These are phyloP conservation scores for Xerophyta viscosa DNA, from an alignment of 106 monocot species.

Conservation along the genomic window DNA sequence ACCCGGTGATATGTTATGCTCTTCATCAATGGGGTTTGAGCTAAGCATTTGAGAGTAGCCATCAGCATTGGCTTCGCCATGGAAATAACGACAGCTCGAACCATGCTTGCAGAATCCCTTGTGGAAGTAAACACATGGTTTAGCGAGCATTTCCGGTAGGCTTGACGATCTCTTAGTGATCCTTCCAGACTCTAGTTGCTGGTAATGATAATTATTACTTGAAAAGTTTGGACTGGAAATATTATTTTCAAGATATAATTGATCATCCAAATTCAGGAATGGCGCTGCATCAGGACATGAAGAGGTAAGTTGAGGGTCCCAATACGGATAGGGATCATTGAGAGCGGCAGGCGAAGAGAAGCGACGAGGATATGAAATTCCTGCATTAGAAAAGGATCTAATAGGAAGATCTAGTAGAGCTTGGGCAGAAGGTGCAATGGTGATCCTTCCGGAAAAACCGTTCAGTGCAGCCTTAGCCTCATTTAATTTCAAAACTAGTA, in stretches of 20 bases:
- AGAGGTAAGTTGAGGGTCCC: conserved; percentile 3
- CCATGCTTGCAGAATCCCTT: conserved; percentile 40
- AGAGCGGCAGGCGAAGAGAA: background rate
- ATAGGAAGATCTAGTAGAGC: background rate
- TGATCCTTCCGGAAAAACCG: background rate
- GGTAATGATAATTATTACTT: conserved; percentile 1
- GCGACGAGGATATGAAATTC: background rate
- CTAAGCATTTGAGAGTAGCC: conserved; percentile 1
- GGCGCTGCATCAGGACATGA: background rate
- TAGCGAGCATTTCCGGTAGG: conserved; percentile 6
- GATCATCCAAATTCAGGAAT: conserved; percentile 10
- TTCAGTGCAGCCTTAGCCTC: conserved; percentile 34
- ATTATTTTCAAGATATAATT: conserved; percentile 1
- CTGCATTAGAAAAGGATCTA: background rate
- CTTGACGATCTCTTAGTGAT: conserved; percentile 9
- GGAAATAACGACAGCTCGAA: conserved; percentile 27
- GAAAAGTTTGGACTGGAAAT: background rate
- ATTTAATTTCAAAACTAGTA: conserved; percentile 28
- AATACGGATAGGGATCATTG: conserved; percentile 3
- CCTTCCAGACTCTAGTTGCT: too few species aligned
- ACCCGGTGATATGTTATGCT: conserved; percentile 20
- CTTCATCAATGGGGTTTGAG: conserved; percentile 29
- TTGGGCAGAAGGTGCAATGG: background rate
- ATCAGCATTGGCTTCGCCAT: conserved; percentile 16
- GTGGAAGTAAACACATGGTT: conserved; percentile 25